Evolutionary conservation across 2,329 filamentous ascomycete genomes (phyloP), one percentile per base, ranked within the genome.

Genomic region (Raffaelea ambrosiae): DNA sequence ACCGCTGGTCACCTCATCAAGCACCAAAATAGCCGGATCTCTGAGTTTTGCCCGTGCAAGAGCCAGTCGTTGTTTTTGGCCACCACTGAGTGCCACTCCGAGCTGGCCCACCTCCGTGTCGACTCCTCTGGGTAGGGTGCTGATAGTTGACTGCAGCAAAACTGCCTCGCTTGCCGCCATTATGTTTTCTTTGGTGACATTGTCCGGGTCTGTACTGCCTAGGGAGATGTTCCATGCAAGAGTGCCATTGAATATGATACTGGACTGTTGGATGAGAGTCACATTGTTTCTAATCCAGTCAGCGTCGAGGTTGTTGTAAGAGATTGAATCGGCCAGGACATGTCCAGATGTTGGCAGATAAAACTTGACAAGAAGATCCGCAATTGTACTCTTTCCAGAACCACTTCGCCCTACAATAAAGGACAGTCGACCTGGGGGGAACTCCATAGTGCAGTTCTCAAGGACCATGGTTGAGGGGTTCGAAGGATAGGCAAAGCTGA

Each of bases 321-420:
- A 66, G 2, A 74, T 61, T 1, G 77, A 81, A 57, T 95, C 88
- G 10, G 97, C 67, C 0, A 74, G 61, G 16, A 96, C 81, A 0
- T 76, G 63, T 0, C 90, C 91, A 0, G 67, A 67, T 0, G 67
- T 63, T 0, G 86, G 79, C 7, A 77, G 69, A 59, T 96, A 95
- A 56, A 94, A 86, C 13, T 83, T 79, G 44, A 89, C 72, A 1
- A 97, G 71, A 1, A 97, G 72, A 59, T 88, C 88, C 1, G 84
- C 83, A 1, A 97, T 60, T 0, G 91, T 97, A 56, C 88, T 95
- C 63, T 97, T 97, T 0, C 91, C 91, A 2, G 88, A 95, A 0
- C 93, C 93, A 58, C 88, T 95, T 57, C 76, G 77, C 0, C 91
- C 93, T 44, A 96, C 79, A 2, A 97, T 72, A 58, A 93, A 96